Evolutionary conservation across 805 yeast genomes (phyloP).

Genomic region (Metschnikowia koreensis): DNA sequence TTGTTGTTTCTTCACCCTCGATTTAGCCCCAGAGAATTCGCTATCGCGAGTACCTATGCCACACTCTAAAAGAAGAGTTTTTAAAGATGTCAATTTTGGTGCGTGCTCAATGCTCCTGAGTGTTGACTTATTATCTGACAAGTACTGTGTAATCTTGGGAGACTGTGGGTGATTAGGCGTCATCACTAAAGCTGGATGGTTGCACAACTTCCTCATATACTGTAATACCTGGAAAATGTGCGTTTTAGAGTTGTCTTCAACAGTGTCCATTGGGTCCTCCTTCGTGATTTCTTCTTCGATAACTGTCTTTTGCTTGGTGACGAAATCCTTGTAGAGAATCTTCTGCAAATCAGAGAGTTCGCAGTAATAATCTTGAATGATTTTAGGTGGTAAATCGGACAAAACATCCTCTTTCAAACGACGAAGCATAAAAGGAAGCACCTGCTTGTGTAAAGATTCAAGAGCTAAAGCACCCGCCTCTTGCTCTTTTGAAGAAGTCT

Average conservation of each 20-base stretch:
- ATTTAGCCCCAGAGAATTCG: slow-evolving; percentile 28
- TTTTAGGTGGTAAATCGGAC: slow-evolving; percentile 95
- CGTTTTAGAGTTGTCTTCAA: slow-evolving; percentile 59
- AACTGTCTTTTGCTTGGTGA: slow-evolving; percentile 72
- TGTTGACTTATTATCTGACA: slow-evolving; percentile 56
- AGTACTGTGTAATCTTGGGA: slow-evolving; percentile 59
- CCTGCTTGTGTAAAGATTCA: slow-evolving; percentile 95
- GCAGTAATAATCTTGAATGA: slow-evolving; percentile 97
- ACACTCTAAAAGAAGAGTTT: slow-evolving; percentile 81
- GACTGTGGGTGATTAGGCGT: slow-evolving; percentile 82
- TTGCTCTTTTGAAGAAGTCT: slow-evolving; percentile 87
- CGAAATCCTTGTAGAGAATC: slow-evolving; percentile 84
- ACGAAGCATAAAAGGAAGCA: slow-evolving; percentile 91
- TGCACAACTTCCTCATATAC: slow-evolving; percentile 94
- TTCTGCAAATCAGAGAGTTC: slow-evolving; percentile 90
- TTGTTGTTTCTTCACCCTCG: slow-evolving; percentile 27
- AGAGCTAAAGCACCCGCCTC: slow-evolving; percentile 96
- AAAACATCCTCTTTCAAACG: slow-evolving; percentile 94
- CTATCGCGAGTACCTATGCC: slow-evolving; percentile 68
- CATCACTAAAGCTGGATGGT: slow-evolving; percentile 90
- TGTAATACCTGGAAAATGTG: slow-evolving; percentile 97
- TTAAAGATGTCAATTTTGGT: slow-evolving; percentile 83
- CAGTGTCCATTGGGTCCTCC: slow-evolving; percentile 30
- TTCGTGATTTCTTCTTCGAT: slow-evolving; percentile 61
- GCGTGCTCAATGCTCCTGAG: slow-evolving; percentile 79